A percentile compares a stretch with the other conserved stretches of the same genome.
Evolutionary conservation across 106 monocot species (phyloP).

Genomic region (Acorus calamus): DNA sequence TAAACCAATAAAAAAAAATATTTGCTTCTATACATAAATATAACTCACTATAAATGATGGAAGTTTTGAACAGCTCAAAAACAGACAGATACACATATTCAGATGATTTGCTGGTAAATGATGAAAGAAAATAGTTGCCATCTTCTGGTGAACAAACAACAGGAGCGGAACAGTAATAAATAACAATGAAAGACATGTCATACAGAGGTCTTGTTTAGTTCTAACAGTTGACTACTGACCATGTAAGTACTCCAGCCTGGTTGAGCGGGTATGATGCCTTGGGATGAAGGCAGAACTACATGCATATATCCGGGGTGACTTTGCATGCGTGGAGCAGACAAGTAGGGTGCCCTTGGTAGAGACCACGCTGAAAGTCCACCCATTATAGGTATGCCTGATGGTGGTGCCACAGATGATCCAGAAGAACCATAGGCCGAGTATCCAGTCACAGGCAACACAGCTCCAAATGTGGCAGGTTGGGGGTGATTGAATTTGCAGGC

Average conservation of each 20-base stretch:
- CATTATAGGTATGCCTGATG: slow-evolving; percentile 26
- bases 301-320: slow-evolving; percentile 39
- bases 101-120: too few species aligned
- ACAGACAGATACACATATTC: too few species aligned
- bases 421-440: slow-evolving; percentile 26
- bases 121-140: too few species aligned
- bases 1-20: too few species aligned
- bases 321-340: slow-evolving; percentile 33
- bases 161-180: too few species aligned
- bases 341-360: slow-evolving; percentile 27
- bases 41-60: too few species aligned
- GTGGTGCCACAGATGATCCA: slow-evolving; percentile 24
- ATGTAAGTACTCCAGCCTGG: slow-evolving; percentile 52
- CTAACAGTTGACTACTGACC: slow-evolving; percentile 29
- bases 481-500: slow-evolving; percentile 77
- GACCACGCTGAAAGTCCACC: slow-evolving; percentile 36
- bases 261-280: slow-evolving; percentile 37
- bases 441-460: slow-evolving; percentile 25
- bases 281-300: slow-evolving; percentile 39
- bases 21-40: too few species aligned
- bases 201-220: too few species aligned
- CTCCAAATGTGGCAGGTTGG: slow-evolving; percentile 29
- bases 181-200: too few species aligned
- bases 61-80: too few species aligned
- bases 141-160: too few species aligned